Evolutionary conservation across 805 yeast genomes (phyloP), one percentile per base, ranked within the genome.

Genomic region (Candida orba): DNA sequence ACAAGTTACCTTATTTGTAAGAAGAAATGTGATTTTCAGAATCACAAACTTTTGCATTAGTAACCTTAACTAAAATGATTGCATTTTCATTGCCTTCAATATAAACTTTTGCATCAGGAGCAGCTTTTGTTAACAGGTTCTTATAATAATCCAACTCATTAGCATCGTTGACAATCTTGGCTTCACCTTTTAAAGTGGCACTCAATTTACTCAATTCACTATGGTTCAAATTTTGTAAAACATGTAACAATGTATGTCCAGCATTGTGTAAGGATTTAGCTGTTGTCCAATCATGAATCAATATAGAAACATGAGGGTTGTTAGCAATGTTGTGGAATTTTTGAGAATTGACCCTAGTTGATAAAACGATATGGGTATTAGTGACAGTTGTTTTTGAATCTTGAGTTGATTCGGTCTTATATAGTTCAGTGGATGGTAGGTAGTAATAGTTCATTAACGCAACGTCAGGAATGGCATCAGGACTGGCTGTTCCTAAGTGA

Each of bases 271-370:
- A 59, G 34, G 66, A 62, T 54, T 73, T 72, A 4, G 84, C 78
- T 1, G 87, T 74, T 14, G 84, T 75, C 96, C 96, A 90, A 56
- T 91, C 98, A 59, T 91, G 98, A 36, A 91, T 78, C 47, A 91
- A 69, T 37, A 91, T 60, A 0, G 96, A 83, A 6, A 91, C 96
- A 35, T 76, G 72, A 8, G 91, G 89, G 58, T 91, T 91, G 33
- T 64, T 63, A 13, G 61, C 49, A 40, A 91, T 75, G 63, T 91
- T 90, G 31, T 71, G 64, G 62, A 74, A 86, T 64, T 90, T 91
- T 46, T 78, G 78, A 9, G 97, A 87, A 42, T 73, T 65, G 45
- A 73, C 75, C 2, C 81, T 80, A 1, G 95, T 79, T 3, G 95
- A 79, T 45, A 90, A 68, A 15, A 91, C 76, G 39, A 89, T 76